Percentiles rank a stretch among this genome's conserved stretches.
Conservation (phyloP, 352 stramenopile genomes). For the Phytophthora tubulina region DNA sequence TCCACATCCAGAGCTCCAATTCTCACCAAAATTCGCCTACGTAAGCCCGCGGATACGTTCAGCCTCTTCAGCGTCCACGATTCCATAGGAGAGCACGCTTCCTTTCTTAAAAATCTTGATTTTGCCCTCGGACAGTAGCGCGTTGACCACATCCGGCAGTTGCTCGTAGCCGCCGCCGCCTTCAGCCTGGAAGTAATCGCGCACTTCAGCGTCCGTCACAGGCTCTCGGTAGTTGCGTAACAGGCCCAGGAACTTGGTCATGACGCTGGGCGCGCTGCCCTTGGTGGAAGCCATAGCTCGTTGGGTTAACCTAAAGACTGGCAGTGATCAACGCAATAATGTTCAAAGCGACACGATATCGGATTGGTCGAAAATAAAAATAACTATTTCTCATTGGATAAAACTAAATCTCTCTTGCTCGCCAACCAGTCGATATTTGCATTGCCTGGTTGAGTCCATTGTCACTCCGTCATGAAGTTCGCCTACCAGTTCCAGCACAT, state of each 20-base stretch:
- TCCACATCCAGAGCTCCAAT: conserved; percentile 16
- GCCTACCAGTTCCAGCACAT: conserved; percentile 94
- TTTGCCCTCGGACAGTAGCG: conserved; percentile 85
- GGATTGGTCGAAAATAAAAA: conserved; percentile 47
- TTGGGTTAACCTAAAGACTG: conserved; percentile 26
- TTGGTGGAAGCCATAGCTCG: conserved; percentile 39
- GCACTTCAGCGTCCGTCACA: conserved; percentile 83
- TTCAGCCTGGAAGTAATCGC: conserved; percentile 79
- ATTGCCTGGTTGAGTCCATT: conserved; percentile 20
- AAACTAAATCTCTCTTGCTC: conserved; percentile 39
- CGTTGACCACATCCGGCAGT: conserved; percentile 85
- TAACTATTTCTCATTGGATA: conserved; percentile 28
- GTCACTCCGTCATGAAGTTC: conserved; percentile 79
- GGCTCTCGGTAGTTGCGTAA: conserved; percentile 84
- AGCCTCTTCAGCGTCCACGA: conserved; percentile 85
- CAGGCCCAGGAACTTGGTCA: conserved; percentile 79
- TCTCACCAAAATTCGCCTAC: conserved; percentile 45
- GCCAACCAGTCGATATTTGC: conserved; percentile 52
- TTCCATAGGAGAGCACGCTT: conserved; percentile 84
- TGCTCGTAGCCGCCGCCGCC: conserved; percentile 80
- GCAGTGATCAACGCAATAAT: conserved; percentile 29
- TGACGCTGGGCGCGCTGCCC: conserved; percentile 48
- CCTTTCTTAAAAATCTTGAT: conserved; percentile 93
- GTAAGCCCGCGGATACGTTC: conserved; percentile 87
- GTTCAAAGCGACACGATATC: conserved; percentile 11